Percentiles rank a stretch among this genome's conserved stretches.
These are phyloP conservation scores for Cryphonectria parasitica DNA, from an alignment of 2,329 filamentous ascomycete species.

Conservation along the genomic window DNA sequence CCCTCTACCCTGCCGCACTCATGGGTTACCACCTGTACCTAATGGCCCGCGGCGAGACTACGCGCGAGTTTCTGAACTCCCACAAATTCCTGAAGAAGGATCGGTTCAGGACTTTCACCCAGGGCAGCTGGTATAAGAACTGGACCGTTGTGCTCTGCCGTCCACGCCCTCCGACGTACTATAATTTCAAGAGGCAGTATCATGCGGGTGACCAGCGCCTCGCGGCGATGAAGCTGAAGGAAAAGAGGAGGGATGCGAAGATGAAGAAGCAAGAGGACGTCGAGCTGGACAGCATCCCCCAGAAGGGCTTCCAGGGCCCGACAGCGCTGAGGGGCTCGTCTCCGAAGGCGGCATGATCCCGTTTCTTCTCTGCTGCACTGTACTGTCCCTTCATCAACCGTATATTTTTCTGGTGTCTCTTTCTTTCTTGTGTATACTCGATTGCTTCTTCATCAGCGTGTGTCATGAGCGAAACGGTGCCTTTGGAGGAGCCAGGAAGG, in stretches of 20 bases:
- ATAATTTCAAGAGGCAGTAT: slow-evolving; percentile 81
- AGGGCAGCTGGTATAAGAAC: slow-evolving; percentile 75
- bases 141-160: slow-evolving; percentile 80
- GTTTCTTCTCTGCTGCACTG: neutral
- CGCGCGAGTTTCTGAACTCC: slow-evolving; percentile 91
- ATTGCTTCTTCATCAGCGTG: slow-evolving; percentile 9
- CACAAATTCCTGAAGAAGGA: slow-evolving; percentile 95
- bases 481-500: neutral
- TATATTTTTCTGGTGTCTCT: slow-evolving; percentile 1
- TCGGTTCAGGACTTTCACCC: slow-evolving; percentile 86
- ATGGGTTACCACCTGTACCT: slow-evolving; percentile 91
- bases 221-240: slow-evolving; percentile 50
- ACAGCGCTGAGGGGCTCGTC: slow-evolving; percentile 45
- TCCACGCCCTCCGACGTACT: slow-evolving; percentile 84
- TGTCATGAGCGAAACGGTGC: slow-evolving; percentile 14
- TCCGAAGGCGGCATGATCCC: neutral
- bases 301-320: slow-evolving; percentile 58
- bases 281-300: slow-evolving; percentile 73
- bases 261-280: slow-evolving; percentile 48
- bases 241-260: slow-evolving; percentile 45
- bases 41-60: slow-evolving; percentile 89
- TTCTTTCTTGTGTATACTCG: slow-evolving; percentile 1
- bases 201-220: slow-evolving; percentile 84
- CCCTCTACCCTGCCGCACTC: slow-evolving; percentile 81
- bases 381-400: neutral